A percentile compares a stretch with the other conserved stretches of the same genome.
phyloP scores from a whole-genome alignment of 2,329 filamentous ascomycete genomes.

The Chaetomium sp. region DNA sequence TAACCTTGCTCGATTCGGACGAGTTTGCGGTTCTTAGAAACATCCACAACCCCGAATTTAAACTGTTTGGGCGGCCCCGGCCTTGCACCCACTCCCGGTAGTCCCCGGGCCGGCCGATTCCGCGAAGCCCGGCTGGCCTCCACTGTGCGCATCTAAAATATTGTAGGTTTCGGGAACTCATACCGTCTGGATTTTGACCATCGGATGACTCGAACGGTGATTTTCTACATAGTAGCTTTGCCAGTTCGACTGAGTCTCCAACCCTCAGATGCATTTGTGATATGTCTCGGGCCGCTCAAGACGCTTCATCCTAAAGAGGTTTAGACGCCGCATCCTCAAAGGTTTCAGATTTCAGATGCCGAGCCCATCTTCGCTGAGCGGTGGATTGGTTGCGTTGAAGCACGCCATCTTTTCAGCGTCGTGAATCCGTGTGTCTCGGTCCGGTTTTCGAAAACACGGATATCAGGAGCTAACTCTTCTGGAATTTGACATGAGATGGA shows the following conservation, averaged over 20 bases:
- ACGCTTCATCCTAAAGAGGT: not conserved
- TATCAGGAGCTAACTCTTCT: not conserved
- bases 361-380: not conserved
- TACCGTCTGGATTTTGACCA: not conserved
- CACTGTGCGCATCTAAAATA: not conserved
- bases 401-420: not conserved
- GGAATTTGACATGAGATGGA: not conserved
- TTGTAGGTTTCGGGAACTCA: not conserved
- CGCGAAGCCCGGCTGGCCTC: slow-evolving; percentile 18
- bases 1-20: not conserved
- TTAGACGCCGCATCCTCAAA: not conserved
- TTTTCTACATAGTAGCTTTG: not conserved
- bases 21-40: not conserved
- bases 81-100: slow-evolving; percentile 6
- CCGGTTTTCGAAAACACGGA: not conserved
- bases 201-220: not conserved
- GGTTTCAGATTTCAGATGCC: not conserved
- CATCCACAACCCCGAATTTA: not conserved
- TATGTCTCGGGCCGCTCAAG: not conserved
- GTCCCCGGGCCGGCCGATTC: slow-evolving; percentile 20
- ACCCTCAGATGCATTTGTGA: not conserved
- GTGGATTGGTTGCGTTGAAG: not conserved
- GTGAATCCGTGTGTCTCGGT: not conserved
- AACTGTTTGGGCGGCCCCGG: slow-evolving; percentile 5
- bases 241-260: not conserved